Conservation (phyloP, 2,329 filamentous ascomycete species). For the Fusarium chlamydosporum region DNA sequence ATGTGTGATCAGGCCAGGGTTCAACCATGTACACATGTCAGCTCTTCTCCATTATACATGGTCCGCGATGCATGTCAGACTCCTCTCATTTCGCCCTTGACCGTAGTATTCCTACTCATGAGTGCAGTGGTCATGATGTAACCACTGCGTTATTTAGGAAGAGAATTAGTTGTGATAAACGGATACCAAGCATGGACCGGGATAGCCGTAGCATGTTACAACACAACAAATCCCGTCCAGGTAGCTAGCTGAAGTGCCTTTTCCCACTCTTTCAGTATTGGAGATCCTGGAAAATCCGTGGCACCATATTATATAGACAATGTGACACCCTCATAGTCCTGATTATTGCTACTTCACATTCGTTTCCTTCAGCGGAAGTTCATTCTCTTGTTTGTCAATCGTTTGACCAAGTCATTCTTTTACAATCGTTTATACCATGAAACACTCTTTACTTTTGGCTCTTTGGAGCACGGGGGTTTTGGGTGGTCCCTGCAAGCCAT, state of each 20-base stretch:
- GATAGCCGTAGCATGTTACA: background rate
- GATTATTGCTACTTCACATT: background rate
- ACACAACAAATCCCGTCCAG: background rate
- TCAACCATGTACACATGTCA: background rate
- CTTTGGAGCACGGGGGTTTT: constrained; percentile 20
- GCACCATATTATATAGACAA: background rate
- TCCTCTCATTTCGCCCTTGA: background rate
- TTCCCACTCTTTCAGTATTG: background rate
- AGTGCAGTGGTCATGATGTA: background rate
- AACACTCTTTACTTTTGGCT: constrained; percentile 13
- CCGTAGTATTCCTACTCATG: background rate
- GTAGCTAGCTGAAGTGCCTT: background rate
- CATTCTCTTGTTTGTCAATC: no score
- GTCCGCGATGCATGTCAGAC: background rate
- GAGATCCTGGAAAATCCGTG: background rate
- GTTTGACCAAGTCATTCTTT: background rate
- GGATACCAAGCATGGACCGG: background rate
- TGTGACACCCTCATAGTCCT: background rate
- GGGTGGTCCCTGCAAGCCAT: background rate
- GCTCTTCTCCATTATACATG: background rate
- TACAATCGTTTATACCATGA: constrained; percentile 1
- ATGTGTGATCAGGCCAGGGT: background rate
- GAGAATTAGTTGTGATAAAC: background rate
- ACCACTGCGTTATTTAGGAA: background rate
- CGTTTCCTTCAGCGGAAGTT: background rate